Evolutionary conservation across 1,284 basidiomycete genomes (phyloP).

Genomic region (Puccinia hordei): DNA sequence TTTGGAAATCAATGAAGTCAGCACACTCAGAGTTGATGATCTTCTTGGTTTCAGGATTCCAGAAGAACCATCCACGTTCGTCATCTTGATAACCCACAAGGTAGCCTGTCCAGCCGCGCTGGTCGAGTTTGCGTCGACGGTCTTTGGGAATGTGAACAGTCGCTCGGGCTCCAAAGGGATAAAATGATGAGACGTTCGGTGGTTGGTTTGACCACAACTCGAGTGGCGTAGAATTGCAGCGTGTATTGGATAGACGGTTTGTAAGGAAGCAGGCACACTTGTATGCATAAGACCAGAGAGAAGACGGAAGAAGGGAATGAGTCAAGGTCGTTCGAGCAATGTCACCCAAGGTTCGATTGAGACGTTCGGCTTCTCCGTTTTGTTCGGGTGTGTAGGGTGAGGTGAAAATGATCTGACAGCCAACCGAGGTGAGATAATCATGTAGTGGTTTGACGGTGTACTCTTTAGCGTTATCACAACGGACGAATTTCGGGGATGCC

Average conservation of each 20-base stretch:
- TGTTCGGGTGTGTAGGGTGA: too few species aligned
- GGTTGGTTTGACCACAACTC: not conserved
- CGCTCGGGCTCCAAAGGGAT: not conserved
- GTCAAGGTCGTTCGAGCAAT: too few species aligned
- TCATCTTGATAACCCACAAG: not conserved
- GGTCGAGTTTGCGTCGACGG: not conserved
- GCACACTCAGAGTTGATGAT: not conserved
- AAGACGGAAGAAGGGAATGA: too few species aligned
- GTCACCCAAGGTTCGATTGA: too few species aligned
- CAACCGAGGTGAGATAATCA: too few species aligned
- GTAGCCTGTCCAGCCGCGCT: not conserved
- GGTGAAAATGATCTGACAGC: too few species aligned
- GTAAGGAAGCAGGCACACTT: too few species aligned
- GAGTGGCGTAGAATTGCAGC: not conserved
- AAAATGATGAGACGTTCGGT: not conserved
- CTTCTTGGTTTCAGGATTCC: not conserved
- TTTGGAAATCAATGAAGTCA: not conserved
- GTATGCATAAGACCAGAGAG: too few species aligned
- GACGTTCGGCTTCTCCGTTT: too few species aligned
- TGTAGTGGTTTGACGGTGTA: too few species aligned
- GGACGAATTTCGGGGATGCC: too few species aligned
- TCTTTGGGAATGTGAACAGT: not conserved
- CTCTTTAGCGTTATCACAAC: too few species aligned
- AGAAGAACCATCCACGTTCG: not conserved
- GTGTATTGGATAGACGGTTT: not conserved